Conservation (phyloP, 2,329 filamentous ascomycete genomes). For the Fusarium citri region DNA sequence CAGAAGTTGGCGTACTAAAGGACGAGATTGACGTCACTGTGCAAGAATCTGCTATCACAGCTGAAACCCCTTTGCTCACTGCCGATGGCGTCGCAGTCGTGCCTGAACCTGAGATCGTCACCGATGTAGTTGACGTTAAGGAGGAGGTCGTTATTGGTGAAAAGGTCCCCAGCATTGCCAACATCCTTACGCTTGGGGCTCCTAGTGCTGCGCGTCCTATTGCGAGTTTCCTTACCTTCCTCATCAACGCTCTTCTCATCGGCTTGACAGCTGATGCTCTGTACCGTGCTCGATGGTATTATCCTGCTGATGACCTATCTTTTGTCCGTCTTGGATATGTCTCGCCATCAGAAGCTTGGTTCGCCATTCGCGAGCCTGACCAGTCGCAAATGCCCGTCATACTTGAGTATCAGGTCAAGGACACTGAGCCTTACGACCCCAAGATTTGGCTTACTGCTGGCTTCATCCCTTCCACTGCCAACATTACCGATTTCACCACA, state of each 20-base stretch:
- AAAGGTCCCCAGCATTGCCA: conserved; percentile 66
- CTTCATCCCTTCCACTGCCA: conserved; percentile 72
- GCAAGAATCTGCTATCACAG: conserved; percentile 57
- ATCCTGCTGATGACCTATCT: conserved; percentile 80
- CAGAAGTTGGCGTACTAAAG: conserved; percentile 68
- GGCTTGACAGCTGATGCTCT: conserved; percentile 81
- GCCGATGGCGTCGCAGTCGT: conserved; percentile 49
- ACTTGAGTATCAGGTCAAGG: conserved; percentile 71
- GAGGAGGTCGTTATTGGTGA: conserved; percentile 72
- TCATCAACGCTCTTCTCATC: conserved; percentile 78
- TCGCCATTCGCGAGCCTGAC: conserved; percentile 88
- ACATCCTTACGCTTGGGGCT: conserved; percentile 78
- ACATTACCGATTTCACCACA: conserved; percentile 85
- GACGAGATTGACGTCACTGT: conserved; percentile 69
- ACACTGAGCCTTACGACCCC: conserved; percentile 64
- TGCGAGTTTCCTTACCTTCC: conserved; percentile 74
- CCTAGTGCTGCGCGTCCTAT: conserved; percentile 77
- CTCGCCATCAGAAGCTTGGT: conserved; percentile 80
- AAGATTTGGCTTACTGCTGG: conserved; percentile 75
- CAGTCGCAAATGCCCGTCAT: conserved; percentile 78
- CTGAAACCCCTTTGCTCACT: conserved; percentile 44
- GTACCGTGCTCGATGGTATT: conserved; percentile 75
- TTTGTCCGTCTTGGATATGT: conserved; percentile 91
- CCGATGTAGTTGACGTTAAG: conserved; percentile 68
- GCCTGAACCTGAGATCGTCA: conserved; percentile 52